Conservation (phyloP, 2,329 filamentous ascomycete species). For the Pseudocercospora eumusae region DNA sequence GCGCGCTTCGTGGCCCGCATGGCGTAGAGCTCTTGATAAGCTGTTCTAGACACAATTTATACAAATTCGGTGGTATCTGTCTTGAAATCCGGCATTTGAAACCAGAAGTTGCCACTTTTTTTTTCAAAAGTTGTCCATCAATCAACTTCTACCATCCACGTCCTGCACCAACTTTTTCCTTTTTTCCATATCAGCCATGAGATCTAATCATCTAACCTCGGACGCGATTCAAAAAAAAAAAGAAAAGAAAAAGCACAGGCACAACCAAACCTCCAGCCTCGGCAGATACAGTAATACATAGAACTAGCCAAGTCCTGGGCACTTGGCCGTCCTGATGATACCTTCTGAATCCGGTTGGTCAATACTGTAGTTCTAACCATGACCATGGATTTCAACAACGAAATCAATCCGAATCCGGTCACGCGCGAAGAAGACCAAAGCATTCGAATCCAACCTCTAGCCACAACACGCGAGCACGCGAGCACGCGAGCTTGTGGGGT, state of each 20-base stretch:
- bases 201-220: no score
- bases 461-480: background rate
- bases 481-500: background rate
- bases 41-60: conserved; percentile 28
- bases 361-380: no score
- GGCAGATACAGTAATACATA: no score
- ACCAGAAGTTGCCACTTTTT: background rate
- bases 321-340: background rate
- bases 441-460: no score
- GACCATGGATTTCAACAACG: no score
- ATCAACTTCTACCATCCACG: no score
- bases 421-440: background rate
- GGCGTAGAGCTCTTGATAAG: conserved; percentile 43
- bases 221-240: no score
- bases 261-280: background rate
- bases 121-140: no score
- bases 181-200: background rate
- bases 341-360: background rate
- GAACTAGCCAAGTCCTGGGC: background rate
- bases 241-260: background rate
- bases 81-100: background rate
- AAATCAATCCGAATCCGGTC: background rate
- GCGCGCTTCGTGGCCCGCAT: conserved; percentile 55
- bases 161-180: no score
- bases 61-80: background rate